A percentile compares a stretch with the other conserved stretches of the same genome.
Conservation (phyloP, 2,329 filamentous ascomycete species). For the Sphaceloma murrayae region DNA sequence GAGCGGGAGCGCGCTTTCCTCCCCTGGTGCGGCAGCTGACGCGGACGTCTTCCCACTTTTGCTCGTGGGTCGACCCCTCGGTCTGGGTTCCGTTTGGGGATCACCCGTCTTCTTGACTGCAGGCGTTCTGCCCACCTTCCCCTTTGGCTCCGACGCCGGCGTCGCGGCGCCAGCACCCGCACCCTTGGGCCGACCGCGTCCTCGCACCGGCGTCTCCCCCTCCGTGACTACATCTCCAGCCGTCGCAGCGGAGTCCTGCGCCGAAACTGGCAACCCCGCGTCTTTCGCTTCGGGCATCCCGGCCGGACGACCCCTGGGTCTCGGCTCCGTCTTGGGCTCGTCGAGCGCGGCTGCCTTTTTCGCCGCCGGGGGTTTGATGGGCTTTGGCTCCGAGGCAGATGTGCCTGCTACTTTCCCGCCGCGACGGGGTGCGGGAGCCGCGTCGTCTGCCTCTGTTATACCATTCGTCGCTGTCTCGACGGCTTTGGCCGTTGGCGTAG, state of each 20-base stretch:
- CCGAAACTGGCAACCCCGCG: too few relatives aligned
- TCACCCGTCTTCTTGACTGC: too few relatives aligned
- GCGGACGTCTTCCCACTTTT: neutral
- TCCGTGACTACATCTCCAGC: too few relatives aligned
- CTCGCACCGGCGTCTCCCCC: too few relatives aligned
- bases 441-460: neutral
- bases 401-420: neutral
- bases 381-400: neutral
- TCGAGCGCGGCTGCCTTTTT: neutral
- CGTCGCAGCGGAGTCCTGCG: too few relatives aligned
- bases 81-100: neutral
- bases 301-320: neutral
- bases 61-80: neutral
- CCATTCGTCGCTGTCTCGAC: neutral
- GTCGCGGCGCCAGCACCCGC: too few relatives aligned
- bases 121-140: too few relatives aligned
- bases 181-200: too few relatives aligned
- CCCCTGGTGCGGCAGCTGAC: neutral
- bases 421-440: neutral
- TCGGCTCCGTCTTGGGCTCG: neutral
- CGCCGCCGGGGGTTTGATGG: neutral
- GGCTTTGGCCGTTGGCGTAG: neutral
- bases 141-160: too few relatives aligned
- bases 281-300: too few relatives aligned
- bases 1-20: neutral